Base-by-base conservation (phyloP, 2,329 filamentous ascomycete genomes). In the Neopestalotiopsis rosae region DNA sequence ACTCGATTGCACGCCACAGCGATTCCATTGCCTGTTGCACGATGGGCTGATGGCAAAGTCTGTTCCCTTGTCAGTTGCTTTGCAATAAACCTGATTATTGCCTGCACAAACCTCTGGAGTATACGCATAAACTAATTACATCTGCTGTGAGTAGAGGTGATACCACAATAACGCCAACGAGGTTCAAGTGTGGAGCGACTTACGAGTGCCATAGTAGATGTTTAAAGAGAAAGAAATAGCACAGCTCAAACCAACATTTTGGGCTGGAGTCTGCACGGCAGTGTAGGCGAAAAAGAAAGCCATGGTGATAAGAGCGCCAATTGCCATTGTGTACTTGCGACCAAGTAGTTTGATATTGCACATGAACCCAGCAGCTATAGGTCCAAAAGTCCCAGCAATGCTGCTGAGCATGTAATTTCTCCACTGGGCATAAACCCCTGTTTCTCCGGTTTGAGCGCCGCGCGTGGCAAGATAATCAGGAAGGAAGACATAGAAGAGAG, bases 261-360 rank as follows among this genome's bases (percentile, higher is more conserved):
- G 84, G 2, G 83, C 80, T 7, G 87, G 81, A 1, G 86, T 92
- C 40, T 86, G 82, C 14, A 94, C 90, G 61, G 88, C 85, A 0
- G 91, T 94, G 78, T 93, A 94, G 5, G 87, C 90, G 74, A 94
- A 94, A 82, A 94, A 92, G 79, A 94, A 92, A 2, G 83, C 84
- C 84, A 91, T 88, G n/a, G 90, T 92, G 56, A 90, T 74, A 7
- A 93, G 77, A 0, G 91, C 90, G 2, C 91, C 91, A 59, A 92
- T 85, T n/a, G 85, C 85, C 87, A 91, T 89, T 10, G 89, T 91
- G 73, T 91, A 90, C 68, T 85, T 84, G 56, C 91, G 84, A 3
- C 90, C 91, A 70, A 91, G 84, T 40, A 88, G 76, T 68, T 79
- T 81, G 3, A 82, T 81, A 70, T 89, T 86, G 76, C 89, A 91